Percentiles rank a stretch among this genome's conserved stretches.
These are phyloP conservation scores for Secale cereale DNA, from an alignment of 176 grass and related monocot genomes.

Conservation along the genomic window DNA sequence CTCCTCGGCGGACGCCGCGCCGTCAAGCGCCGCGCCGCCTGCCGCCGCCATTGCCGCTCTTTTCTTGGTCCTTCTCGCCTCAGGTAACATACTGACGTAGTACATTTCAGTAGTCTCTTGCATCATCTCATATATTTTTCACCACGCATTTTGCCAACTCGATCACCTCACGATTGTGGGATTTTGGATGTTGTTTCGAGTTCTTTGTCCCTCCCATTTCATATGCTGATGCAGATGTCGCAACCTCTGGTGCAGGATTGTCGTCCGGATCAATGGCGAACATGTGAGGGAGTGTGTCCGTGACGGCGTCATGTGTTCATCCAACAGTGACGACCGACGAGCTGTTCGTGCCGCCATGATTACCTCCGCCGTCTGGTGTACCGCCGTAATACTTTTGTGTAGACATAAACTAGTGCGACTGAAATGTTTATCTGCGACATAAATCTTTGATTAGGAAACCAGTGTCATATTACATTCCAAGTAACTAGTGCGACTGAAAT, in stretches of 20 bases:
- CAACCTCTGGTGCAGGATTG: slow-evolving; percentile 4
- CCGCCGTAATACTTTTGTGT: neutral
- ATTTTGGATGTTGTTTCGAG: neutral
- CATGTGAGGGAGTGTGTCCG: neutral
- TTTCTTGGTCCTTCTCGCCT: slow-evolving; percentile 14
- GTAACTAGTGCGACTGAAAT: too few species aligned
- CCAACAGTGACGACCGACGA: neutral
- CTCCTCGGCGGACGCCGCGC: slow-evolving; percentile 32
- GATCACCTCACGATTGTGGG: neutral
- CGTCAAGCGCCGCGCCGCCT: neutral
- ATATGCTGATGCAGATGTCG: neutral
- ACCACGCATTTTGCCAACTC: neutral
- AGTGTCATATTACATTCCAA: neutral
- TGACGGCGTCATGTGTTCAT: neutral
- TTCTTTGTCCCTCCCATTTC: neutral
- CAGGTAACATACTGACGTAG: slow-evolving; percentile 15
- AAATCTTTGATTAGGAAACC: neutral
- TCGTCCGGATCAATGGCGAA: neutral
- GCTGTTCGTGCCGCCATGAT: neutral
- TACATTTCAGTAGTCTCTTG: too few species aligned
- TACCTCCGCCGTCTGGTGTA: neutral
- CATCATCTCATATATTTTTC: too few species aligned
- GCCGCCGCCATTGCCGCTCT: neutral
- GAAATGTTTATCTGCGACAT: neutral
- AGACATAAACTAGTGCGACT: neutral